Base-by-base conservation (phyloP, 73 alveolate genomes). In the Uronychia binucleata region DNA sequence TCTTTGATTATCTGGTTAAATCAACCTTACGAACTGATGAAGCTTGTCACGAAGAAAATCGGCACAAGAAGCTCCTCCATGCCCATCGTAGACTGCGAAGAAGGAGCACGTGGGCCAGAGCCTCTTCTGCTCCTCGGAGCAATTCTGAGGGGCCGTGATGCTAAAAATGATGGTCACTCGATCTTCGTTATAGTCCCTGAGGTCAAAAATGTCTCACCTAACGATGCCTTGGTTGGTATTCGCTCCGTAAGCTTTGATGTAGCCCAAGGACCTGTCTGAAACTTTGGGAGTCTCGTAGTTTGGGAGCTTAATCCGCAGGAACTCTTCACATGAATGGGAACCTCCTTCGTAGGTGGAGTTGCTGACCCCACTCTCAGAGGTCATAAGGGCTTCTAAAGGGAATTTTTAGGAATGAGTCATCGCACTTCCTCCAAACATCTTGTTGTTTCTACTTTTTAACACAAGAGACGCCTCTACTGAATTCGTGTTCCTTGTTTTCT, bases 61-160 rank as follows among this genome's bases (percentile, higher is more conserved):
- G n/a, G 98, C 93, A 84, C 98, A 93, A 14, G 92, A 92, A 35
- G 91, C 76, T 0, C 98, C 98, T 0, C 98, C 98, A 74, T 93
- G 98, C 13, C 98, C 98, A 83, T 93, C 98, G 87, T 88, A 93
- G 31, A 93, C 92, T 77, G 91, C 98, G 77, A 93, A 93, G 85
- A 93, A 93, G 76, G 85, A 85, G 11, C 76, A 34, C 34, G 57
- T 33, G 1, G 91, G 91, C 91, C 91, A 85, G 5, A 87, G 96
- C 26, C 19, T 46, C 19, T 46, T 46, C 67, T 46, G 67, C 19
- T 46, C 67, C 67, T 46, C 67, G 19, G 67, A 27, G 74, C 79
- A 86, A 77, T 57, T 88, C 85, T 85, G 77, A 59, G 96, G 96
- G 57, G 86, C 90, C 74, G 80, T 82, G 30, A 94, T 91, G 80